These are phyloP conservation scores for Grigorovia humatica DNA, from an alignment of 805 yeast genomes.

Conservation along the genomic window DNA sequence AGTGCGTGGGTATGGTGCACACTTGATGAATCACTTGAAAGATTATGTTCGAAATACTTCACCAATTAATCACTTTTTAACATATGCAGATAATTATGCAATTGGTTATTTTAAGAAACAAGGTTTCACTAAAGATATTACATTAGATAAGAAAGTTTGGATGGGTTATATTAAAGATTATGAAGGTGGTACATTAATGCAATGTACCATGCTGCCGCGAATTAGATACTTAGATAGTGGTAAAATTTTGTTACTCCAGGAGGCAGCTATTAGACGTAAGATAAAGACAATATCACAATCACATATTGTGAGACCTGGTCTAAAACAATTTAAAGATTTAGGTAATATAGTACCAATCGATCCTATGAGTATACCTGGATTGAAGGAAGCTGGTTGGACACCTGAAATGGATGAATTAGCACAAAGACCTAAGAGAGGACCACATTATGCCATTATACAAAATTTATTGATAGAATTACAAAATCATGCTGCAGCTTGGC, in stretches of 20 bases:
- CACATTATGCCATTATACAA: constrained; percentile 90
- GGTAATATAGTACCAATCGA: constrained; percentile 46
- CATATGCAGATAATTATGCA: constrained; percentile 98
- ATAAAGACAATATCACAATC: constrained; percentile 71
- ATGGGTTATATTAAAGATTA: constrained; percentile 98
- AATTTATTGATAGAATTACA: constrained; percentile 79
- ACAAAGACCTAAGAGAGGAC: constrained; percentile 86
- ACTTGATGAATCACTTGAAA: constrained; percentile 92
- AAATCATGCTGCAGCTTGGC: constrained; percentile 97
- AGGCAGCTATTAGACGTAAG: constrained; percentile 81
- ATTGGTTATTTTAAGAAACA: constrained; percentile 97
- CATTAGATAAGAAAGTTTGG: constrained; percentile 81
- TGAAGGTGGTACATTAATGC: constrained; percentile 98
- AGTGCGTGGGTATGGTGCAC: constrained; percentile 98
- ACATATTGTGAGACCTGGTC: constrained; percentile 73
- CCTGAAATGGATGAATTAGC: constrained; percentile 97
- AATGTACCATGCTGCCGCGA: constrained; percentile 85
- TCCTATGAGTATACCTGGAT: constrained; percentile 81
- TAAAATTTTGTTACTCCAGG: constrained; percentile 76
- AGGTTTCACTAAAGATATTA: constrained; percentile 92
- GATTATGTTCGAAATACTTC: constrained; percentile 89
- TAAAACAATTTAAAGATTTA: constrained; percentile 52
- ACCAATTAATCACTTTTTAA: constrained; percentile 73
- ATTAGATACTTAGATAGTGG: constrained; percentile 83
- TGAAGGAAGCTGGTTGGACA: constrained; percentile 93